Conservation (phyloP, 2,329 filamentous ascomycete species). For the Colletotrichum sp. region DNA sequence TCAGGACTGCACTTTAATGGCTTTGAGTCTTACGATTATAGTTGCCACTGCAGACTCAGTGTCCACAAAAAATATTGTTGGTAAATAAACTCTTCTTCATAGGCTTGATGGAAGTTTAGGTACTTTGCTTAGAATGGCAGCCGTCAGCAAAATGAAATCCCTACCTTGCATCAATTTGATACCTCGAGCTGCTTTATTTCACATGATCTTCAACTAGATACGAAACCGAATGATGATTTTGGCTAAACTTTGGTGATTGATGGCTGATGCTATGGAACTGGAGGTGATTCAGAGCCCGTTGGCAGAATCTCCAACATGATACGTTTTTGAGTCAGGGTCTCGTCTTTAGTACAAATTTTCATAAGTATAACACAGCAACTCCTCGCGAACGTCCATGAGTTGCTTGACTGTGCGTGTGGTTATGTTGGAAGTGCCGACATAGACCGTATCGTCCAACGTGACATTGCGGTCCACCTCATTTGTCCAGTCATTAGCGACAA, state of each 20-base stretch:
- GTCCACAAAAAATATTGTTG: rapidly evolving
- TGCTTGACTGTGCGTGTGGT: not conserved
- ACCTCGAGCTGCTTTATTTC: not conserved
- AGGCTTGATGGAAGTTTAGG: not conserved
- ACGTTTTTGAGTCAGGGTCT: rapidly evolving
- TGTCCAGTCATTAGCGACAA: not conserved
- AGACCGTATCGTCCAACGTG: not conserved
- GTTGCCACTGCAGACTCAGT: rapidly evolving
- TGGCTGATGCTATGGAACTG: not conserved
- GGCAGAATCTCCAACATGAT: not conserved
- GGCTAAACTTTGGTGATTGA: not conserved
- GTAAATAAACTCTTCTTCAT: not conserved
- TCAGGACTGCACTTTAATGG: rapidly evolving
- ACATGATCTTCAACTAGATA: not conserved
- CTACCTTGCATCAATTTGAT: too few relatives aligned
- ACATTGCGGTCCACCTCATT: not conserved
- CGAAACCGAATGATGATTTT: rapidly evolving
- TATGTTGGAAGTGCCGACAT: not conserved
- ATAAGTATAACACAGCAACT: not conserved
- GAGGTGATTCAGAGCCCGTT: not conserved
- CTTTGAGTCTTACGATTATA: not conserved
- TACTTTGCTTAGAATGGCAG: not conserved
- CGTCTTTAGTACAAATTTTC: not conserved
- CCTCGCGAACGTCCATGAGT: not conserved
- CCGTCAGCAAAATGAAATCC: not conserved